phyloP scores from a whole-genome alignment of 164 flowering plant genomes.

The Aristolochia contorta region DNA sequence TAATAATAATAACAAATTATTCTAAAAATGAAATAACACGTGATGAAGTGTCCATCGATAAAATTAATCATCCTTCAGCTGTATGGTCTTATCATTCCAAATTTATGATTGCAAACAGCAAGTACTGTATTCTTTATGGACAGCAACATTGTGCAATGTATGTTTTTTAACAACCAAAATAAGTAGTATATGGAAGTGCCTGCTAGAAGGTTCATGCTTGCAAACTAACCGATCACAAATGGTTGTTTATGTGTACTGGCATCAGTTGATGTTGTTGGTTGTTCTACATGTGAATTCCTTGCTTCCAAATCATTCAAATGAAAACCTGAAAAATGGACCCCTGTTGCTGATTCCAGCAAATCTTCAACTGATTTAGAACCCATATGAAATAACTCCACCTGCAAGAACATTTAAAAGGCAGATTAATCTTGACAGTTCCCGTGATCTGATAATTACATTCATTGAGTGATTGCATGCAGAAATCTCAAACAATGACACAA shows the following conservation, averaged over 20 bases:
- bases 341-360: conserved; percentile 67
- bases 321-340: conserved; percentile 88
- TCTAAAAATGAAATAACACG: too few species aligned
- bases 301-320: conserved; percentile 45
- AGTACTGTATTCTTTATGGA: too few species aligned
- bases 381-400: conserved; percentile 32
- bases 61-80: too few species aligned
- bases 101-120: too few species aligned
- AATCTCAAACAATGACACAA: too few species aligned
- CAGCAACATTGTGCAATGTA: neutral
- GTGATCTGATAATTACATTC: too few species aligned
- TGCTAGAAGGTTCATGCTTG: neutral
- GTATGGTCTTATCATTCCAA: too few species aligned
- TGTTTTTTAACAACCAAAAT: neutral
- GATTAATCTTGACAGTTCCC: too few species aligned
- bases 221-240: conserved; percentile 68
- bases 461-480: too few species aligned
- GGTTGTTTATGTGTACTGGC: conserved; percentile 54
- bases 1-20: too few species aligned
- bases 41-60: too few species aligned
- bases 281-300: conserved; percentile 31
- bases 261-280: conserved; percentile 46
- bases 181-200: neutral
- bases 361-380: conserved; percentile 63
- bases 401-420: conserved; percentile 1